These are phyloP conservation scores for Sclerotinia subarctica DNA, from an alignment of 2,329 filamentous ascomycete species.

Conservation along the genomic window DNA sequence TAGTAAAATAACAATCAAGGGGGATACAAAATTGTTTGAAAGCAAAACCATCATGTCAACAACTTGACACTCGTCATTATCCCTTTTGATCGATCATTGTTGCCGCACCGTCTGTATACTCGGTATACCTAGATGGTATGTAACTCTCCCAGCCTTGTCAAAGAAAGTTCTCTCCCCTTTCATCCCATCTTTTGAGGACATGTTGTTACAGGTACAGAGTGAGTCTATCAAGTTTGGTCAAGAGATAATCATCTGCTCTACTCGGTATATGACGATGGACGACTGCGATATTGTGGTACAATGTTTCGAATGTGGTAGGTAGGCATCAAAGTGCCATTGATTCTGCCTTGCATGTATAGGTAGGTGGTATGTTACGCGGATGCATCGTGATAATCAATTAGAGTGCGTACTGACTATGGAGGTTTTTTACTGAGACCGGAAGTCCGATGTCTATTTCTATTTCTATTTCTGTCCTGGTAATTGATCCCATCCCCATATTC, in stretches of 20 bases:
- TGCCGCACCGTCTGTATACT: no score
- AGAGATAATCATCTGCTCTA: not conserved
- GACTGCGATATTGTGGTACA: not conserved
- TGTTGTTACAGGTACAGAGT: not conserved
- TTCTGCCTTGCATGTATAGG: not conserved
- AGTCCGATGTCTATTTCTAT: not conserved
- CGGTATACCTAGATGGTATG: no score
- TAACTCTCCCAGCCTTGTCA: constrained; percentile 5
- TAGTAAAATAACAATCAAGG: not conserved
- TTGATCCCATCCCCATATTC: not conserved
- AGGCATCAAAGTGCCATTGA: no score
- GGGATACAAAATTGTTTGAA: not conserved
- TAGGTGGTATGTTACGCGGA: not conserved
- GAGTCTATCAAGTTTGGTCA: not conserved
- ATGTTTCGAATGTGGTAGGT: constrained; percentile 5
- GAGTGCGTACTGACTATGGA: not conserved
- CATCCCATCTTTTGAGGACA: not conserved
- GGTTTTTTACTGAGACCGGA: not conserved
- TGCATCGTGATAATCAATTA: not conserved
- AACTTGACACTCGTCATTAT: constrained; percentile 1
- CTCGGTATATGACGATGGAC: not conserved
- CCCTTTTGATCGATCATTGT: not conserved
- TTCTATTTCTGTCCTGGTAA: not conserved
- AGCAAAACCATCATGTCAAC: not conserved
- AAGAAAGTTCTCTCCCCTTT: not conserved